Evolutionary conservation across 1,139 yeast species (phyloP).

Genomic region (Suhomyces atakaporum): DNA sequence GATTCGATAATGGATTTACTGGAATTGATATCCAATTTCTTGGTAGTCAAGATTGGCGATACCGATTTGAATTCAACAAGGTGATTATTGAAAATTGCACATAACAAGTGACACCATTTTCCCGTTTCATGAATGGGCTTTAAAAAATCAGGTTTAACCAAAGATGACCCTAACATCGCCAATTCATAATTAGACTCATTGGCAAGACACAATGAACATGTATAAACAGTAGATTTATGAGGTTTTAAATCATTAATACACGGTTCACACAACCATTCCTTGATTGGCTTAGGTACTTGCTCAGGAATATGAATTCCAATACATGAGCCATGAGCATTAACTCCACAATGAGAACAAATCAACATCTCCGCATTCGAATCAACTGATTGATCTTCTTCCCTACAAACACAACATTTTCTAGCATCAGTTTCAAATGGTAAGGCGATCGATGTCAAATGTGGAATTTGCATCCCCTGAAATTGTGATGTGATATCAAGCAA

Average conservation of each 20-base stretch:
- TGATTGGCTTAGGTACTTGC: slow-evolving; percentile 25
- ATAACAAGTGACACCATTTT: slow-evolving; percentile 79
- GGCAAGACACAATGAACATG: slow-evolving; percentile 68
- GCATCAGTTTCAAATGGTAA: slow-evolving; percentile 27
- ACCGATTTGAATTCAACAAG: slow-evolving; percentile 22
- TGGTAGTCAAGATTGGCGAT: slow-evolving; percentile 15
- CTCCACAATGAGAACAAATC: slow-evolving; percentile 69
- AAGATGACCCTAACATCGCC: slow-evolving; percentile 41
- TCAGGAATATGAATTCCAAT: slow-evolving; percentile 52
- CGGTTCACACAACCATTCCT: slow-evolving; percentile 79
- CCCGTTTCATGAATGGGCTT: slow-evolving; percentile 66
- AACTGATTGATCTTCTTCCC: slow-evolving; percentile 34
- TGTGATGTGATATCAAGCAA: slow-evolving; percentile 26
- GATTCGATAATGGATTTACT: slow-evolving; percentile 31
- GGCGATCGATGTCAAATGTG: slow-evolving; percentile 21
- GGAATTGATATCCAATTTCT: slow-evolving; percentile 2
- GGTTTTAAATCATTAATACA: slow-evolving; percentile 76
- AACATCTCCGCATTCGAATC: slow-evolving; percentile 34
- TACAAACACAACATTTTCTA: slow-evolving; percentile 59
- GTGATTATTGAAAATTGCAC: slow-evolving; percentile 58
- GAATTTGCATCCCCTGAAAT: slow-evolving; percentile 24
- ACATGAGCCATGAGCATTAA: slow-evolving; percentile 71
- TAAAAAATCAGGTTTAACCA: slow-evolving; percentile 61
- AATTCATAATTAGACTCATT: slow-evolving; percentile 50
- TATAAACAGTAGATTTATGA: slow-evolving; percentile 54